Conservation (phyloP, 306 rosid genomes). For the Pyrus communis region DNA sequence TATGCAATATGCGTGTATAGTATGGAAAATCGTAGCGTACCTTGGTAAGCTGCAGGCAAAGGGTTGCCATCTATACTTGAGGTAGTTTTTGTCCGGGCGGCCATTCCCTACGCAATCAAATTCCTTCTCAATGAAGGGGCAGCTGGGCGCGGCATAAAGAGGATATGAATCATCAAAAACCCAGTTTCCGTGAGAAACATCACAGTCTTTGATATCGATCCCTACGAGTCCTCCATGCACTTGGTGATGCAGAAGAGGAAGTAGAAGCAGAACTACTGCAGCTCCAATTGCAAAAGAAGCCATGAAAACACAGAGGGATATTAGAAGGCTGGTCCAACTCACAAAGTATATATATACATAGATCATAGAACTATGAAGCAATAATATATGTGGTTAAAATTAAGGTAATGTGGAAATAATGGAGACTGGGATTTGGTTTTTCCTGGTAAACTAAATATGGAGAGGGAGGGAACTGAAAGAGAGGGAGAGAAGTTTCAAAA, state of each 20-base stretch:
- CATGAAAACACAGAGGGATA: slow-evolving; percentile 15
- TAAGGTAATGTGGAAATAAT: neutral
- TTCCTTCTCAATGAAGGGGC: slow-evolving; percentile 50
- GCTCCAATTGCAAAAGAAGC: neutral
- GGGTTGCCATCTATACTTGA: slow-evolving; percentile 73
- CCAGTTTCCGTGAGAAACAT: slow-evolving; percentile 58
- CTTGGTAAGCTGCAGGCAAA: slow-evolving; percentile 50
- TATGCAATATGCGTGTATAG: no score
- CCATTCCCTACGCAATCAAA: slow-evolving; percentile 58
- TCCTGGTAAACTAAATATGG: neutral
- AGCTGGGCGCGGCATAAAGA: slow-evolving; percentile 38
- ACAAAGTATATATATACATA: neutral
- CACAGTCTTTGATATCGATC: slow-evolving; percentile 22
- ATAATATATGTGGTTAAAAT: neutral
- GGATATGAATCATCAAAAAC: slow-evolving; percentile 50
- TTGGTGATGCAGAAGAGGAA: slow-evolving; percentile 8
- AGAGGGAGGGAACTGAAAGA: neutral
- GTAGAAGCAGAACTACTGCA: neutral
- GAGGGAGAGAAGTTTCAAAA: neutral
- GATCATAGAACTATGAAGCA: neutral
- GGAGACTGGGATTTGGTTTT: neutral
- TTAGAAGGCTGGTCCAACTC: slow-evolving; percentile 1
- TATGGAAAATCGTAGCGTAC: slow-evolving; percentile 10
- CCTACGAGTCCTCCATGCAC: slow-evolving; percentile 11
- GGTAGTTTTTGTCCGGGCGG: slow-evolving; percentile 59